Base-by-base conservation (phyloP, 352 stramenopile species). In the Pythium pyrilobum region DNA sequence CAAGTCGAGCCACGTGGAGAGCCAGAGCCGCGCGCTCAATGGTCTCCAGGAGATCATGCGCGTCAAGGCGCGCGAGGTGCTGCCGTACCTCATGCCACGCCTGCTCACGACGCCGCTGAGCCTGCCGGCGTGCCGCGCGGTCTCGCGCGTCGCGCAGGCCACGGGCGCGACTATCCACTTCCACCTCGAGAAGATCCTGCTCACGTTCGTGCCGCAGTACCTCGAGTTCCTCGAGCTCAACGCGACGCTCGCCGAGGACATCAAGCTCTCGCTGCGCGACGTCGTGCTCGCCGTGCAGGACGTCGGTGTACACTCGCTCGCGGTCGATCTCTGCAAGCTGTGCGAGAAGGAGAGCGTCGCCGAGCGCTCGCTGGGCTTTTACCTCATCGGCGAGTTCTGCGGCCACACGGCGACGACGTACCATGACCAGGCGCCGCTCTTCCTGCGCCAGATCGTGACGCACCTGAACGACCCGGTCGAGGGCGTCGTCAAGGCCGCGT, bases 21-120 rank as follows among this genome's bases (percentile, higher is more conserved):
- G 87, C 54, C 80, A 92, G 56, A 72, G 85, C 46, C 85, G 84
- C 53, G 97, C 97, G 27, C 75, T 99, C 33, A 95, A 97, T 52
- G 97, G 97, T 52, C 74, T 99, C 16, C 97, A 98, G 55, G 95
- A 98, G 49, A 98, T 99, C 58, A 62, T 99, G 44, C 85, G 87
- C 32, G 81, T 99, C 33, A 96, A 97, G 67, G 97, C 95, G 25
- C 82, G 89, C 39, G 97, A 99, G 60, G 78, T 99, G 47, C 73
- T 99, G 24, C 89, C 96, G 47, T 98, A 98, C 66, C 81, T 99
- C 50, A 94, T 99, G 41, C 97, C 97, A 15, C 92, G 89, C 41
- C 68, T 99, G 36, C 70, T 99, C 21, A 88, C 85, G 52, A 83
- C 71, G 29, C 97, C 97, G 9, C 80, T 99, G 39, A 91, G 84